Base-by-base conservation (phyloP, 2,329 filamentous ascomycete genomes). In the Pyrenophora graminea region DNA sequence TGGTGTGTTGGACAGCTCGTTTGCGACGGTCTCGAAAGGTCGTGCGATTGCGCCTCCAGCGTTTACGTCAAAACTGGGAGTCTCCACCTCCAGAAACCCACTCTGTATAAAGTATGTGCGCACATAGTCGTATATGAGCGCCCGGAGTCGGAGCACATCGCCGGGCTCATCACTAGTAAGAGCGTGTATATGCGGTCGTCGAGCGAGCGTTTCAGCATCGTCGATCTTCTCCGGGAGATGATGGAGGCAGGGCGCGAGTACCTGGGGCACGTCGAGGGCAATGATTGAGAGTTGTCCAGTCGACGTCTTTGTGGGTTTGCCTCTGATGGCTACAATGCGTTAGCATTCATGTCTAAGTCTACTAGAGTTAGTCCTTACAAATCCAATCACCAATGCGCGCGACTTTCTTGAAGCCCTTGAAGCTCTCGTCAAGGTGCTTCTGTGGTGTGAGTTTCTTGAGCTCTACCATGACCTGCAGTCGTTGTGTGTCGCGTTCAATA, bases 11-110 rank as follows among this genome's bases (percentile, higher is more conserved):
- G 85, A 79, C 53, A 96, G 87, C 67, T 92, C 90, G 0, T 88
- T 90, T 7, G 91, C 87, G 38, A 79, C 76, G 0, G 92, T 97
- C 59, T 86, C 80, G 70, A 99, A 99, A 0, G 94, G 90, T 41
- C 90, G 86, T 1, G 94, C 94, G 33, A 87, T 82, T 4, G 94
- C 94, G 34, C 94, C 94, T n/a, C 91, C 89, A 1, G 92, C 91
- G 42, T 86, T 83, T 39, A 87, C 85, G 6, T 89, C 87, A 45
- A 99, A 80, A 50, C 97, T 90, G 0, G 94, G 94, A 0, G 94
- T 99, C 62, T 89, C 89, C 39, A 97, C 91, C 74, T 97, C 92
- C 46, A 91, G 77, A 67, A 97, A 97, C 5, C 82, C 81, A 39
- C 83, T 80, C 7, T 84, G 79, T 53, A 90, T 79, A 48, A 97